Evolutionary conservation across 495 filamentous ascomycete species (phyloP), one percentile per base, ranked within the genome.

Genomic region (Lindgomyces ingoldianus): DNA sequence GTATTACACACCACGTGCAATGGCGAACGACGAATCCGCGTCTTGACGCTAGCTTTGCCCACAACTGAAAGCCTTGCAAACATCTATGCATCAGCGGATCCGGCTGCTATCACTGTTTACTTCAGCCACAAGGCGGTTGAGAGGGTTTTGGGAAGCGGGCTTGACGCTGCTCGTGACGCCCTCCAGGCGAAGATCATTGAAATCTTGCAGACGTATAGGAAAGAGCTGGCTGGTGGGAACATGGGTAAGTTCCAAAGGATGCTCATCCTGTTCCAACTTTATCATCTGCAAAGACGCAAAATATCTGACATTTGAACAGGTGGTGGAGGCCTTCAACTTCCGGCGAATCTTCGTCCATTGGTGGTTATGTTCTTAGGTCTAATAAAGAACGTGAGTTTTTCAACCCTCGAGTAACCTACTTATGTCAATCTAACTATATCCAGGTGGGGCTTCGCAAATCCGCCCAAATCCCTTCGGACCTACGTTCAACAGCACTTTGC

Each of bases 101-200:
- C 96, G 75, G 85, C 85, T 70, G 94, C 94, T 18, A 90, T 98
- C 73, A 88, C 93, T 14, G 90, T 89, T 4, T 98, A 91, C 79
- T 98, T 92, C 81, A 91, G 88, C 69, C 94, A 98, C 83, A 98
- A 97, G 81, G 95, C 95, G 18, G 93, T 98, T 12, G 94, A 98
- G 78, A 83, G 90, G 65, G 86, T 89, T 18, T 79, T 98, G 16
- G 86, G 90, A 65, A 89, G 85, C 70, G 91, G 94, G 42, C 80
- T 98, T 41, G 94, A 98, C 57, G 86, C 92, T 45, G 94, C 95
- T 52, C 83, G 94, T 33, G 95, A 98, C 68, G 85, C 89, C 45
- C 81, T 98, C 25, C 91, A 96, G 75, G 81, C 87, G 56, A 98
- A 98, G 81, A 75, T 94, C 9, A 87, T 90, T n/a, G 94, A 98